phyloP scores from a whole-genome alignment of 306 rosid genomes.

The Sindora glabra region DNA sequence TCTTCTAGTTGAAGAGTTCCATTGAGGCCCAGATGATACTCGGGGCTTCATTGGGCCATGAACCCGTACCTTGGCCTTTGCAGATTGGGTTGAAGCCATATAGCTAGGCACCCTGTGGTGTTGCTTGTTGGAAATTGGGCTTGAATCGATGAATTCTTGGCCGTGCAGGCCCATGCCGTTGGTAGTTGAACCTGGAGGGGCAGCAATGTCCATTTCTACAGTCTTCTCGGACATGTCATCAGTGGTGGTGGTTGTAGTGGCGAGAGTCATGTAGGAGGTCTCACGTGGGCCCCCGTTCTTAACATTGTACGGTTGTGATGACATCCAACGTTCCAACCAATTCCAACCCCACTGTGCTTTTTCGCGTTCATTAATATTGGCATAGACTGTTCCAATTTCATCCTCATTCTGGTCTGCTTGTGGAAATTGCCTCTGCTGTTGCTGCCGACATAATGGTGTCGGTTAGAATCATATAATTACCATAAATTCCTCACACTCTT shows the following conservation, averaged over 20 bases:
- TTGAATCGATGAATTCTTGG: constrained; percentile 23
- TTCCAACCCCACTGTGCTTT: constrained; percentile 70
- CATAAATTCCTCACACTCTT: too few species aligned
- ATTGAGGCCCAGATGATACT: constrained; percentile 35
- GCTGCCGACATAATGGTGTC: constrained; percentile 1
- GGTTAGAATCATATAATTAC: too few species aligned
- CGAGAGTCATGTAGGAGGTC: constrained; percentile 25
- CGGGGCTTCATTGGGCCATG: constrained; percentile 38
- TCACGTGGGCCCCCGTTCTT: constrained; percentile 27
- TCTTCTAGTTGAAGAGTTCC: constrained; percentile 51
- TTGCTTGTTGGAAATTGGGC: constrained; percentile 17
- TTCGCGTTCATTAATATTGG: constrained; percentile 23
- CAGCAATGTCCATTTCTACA: constrained; percentile 57
- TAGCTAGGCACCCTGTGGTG: constrained; percentile 53
- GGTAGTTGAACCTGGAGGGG: constrained; percentile 11
- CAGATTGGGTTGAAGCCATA: constrained; percentile 88
- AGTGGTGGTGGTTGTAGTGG: constrained; percentile 30
- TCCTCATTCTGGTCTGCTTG: constrained; percentile 17
- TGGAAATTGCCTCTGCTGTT: constrained; percentile 33
- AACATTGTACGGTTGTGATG: constrained; percentile 38
- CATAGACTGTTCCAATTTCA: constrained; percentile 29
- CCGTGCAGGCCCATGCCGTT: constrained; percentile 15
- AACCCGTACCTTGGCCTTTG: constrained; percentile 69
- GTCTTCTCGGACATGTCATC: constrained; percentile 73
- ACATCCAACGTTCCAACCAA: constrained; percentile 89